phyloP scores from a whole-genome alignment of 2,329 filamentous ascomycete species.

The Penicillium corylophilum region DNA sequence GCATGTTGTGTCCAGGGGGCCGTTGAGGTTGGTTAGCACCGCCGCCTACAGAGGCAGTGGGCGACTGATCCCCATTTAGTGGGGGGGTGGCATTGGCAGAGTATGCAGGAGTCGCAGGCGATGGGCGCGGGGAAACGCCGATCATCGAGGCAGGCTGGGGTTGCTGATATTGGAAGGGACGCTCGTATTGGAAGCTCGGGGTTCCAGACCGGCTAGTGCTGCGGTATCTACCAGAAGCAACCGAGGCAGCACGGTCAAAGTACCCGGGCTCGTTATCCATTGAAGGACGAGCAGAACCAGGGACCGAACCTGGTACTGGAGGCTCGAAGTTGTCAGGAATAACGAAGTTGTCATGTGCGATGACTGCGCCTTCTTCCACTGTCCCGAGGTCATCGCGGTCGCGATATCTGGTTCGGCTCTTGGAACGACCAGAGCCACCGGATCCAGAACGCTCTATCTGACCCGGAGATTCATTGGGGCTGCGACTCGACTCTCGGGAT shows the following conservation, averaged over 20 bases:
- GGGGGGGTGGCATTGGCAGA: conserved; percentile 56
- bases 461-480: conserved; percentile 39
- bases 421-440: conserved; percentile 53
- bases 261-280: conserved; percentile 30
- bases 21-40: conserved; percentile 28
- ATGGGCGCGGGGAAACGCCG: conserved; percentile 43
- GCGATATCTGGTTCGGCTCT: conserved; percentile 52
- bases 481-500: conserved; percentile 35
- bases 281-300: conserved; percentile 40
- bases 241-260: conserved; percentile 41
- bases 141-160: conserved; percentile 35
- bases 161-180: conserved; percentile 30
- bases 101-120: conserved; percentile 47
- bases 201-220: conserved; percentile 40
- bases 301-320: conserved; percentile 26
- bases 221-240: conserved; percentile 39
- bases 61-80: conserved; percentile 47
- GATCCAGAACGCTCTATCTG: conserved; percentile 57
- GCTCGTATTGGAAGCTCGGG: conserved; percentile 36
- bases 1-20: conserved; percentile 27
- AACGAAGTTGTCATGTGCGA: conserved; percentile 27
- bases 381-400: conserved; percentile 57
- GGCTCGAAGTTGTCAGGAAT: conserved; percentile 27
- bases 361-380: conserved; percentile 48
- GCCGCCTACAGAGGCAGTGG: conserved; percentile 27